Evolutionary conservation across 208 protist genomes (phyloP).

Genomic region (Crithidia thermophila): DNA sequence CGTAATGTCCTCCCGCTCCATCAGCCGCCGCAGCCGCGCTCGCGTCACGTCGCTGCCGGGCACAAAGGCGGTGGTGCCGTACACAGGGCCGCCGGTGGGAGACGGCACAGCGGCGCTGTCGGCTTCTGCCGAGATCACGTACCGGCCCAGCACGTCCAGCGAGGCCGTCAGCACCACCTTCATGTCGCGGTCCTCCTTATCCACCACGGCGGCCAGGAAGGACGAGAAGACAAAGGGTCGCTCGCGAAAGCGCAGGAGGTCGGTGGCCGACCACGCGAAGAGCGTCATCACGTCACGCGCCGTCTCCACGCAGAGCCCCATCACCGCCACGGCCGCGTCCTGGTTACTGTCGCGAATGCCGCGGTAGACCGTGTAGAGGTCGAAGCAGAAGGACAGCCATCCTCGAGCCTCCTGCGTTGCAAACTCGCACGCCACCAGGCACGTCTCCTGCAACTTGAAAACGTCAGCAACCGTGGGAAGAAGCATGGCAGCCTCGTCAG

Average conservation of each 20-base stretch:
- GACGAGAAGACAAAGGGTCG: constrained; percentile 38
- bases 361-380: constrained; percentile 27
- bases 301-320: constrained; percentile 31
- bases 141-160: constrained; percentile 35
- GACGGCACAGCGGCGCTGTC: background rate
- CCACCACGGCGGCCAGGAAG: constrained; percentile 27
- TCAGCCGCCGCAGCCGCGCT: constrained; percentile 17
- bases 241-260: constrained; percentile 36
- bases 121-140: constrained; percentile 15
- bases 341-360: background rate
- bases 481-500: background rate
- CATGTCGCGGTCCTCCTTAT: constrained; percentile 37
- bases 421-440: constrained; percentile 14
- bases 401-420: constrained; percentile 11
- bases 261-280: constrained; percentile 33
- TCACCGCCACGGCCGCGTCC: constrained; percentile 20
- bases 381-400: constrained; percentile 28
- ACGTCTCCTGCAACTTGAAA: constrained; percentile 4
- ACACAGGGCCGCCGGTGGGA: background rate
- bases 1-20: constrained; percentile 18
- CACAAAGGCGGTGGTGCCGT: background rate
- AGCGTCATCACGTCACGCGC: constrained; percentile 22
- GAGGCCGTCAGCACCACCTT: constrained; percentile 24
- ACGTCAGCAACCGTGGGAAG: background rate
- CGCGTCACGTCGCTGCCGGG: constrained; percentile 2